Conservation (phyloP, 2,329 filamentous ascomycete species). For the Neonectria neomacrospora region DNA sequence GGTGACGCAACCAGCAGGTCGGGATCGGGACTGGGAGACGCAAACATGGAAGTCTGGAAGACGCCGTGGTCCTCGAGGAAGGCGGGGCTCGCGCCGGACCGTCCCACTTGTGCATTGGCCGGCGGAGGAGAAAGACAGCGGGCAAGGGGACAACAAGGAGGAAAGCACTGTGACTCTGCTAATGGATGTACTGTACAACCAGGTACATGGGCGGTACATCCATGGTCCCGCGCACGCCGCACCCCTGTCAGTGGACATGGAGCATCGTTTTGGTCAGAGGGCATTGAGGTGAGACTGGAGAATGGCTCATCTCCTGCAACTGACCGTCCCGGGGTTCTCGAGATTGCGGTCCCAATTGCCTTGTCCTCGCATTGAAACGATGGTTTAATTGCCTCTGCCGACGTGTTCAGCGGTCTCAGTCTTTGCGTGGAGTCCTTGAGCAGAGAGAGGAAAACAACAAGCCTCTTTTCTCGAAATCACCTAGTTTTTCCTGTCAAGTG, state of each 20-base stretch:
- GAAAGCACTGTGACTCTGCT: slow-evolving; percentile 1
- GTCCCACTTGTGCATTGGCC: slow-evolving; percentile 33
- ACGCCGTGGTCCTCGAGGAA: slow-evolving; percentile 2
- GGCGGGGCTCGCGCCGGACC: slow-evolving; percentile 28
- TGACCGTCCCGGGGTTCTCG: slow-evolving; percentile 14
- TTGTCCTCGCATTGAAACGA: slow-evolving; percentile 4
- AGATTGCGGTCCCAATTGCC: slow-evolving; percentile 3
- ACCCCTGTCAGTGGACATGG: slow-evolving; percentile 11
- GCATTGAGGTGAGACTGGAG: not conserved
- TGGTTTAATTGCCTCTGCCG: slow-evolving; percentile 9
- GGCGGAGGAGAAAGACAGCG: not conserved
- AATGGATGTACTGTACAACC: not conserved
- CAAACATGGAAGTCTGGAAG: slow-evolving; percentile 23
- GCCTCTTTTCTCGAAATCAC: not conserved
- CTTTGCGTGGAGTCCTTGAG: not conserved
- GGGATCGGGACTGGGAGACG: slow-evolving; percentile 18
- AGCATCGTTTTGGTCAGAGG: slow-evolving; percentile 11
- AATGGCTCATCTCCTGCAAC: slow-evolving; percentile 14
- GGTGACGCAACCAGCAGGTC: slow-evolving; percentile 17
- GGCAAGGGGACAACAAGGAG: not conserved
- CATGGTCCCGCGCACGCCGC: not conserved
- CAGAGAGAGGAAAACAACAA: not conserved
- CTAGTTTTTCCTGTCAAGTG: not conserved
- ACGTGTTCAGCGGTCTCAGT: slow-evolving; percentile 5
- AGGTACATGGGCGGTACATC: slow-evolving; percentile 12